These are phyloP conservation scores for Isoetes taiwanensis DNA, from an alignment of 75 land plant species.

Conservation along the genomic window DNA sequence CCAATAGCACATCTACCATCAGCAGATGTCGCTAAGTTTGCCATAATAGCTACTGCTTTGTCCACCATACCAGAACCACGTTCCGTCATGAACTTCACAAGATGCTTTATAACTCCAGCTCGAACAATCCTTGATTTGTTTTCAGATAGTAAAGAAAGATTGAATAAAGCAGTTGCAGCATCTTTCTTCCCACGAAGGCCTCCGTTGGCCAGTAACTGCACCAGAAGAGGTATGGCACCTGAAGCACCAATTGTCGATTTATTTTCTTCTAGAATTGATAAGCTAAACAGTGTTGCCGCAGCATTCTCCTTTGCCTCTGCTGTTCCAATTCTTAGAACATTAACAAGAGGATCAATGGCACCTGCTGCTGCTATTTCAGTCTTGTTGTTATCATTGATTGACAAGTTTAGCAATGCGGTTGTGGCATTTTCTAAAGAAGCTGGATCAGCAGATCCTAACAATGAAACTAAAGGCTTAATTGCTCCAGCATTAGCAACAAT, in stretches of 20 bases:
- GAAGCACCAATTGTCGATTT: slow-evolving; percentile 72
- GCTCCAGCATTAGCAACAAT: slow-evolving; percentile 81
- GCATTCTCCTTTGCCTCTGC: slow-evolving; percentile 80
- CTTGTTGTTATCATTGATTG: slow-evolving; percentile 87
- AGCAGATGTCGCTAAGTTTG: slow-evolving; percentile 61
- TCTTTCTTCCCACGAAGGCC: slow-evolving; percentile 90
- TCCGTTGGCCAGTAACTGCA: slow-evolving; percentile 73
- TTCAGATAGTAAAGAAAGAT: slow-evolving; percentile 69
- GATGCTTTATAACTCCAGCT: slow-evolving; percentile 77
- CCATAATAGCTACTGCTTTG: slow-evolving; percentile 87
- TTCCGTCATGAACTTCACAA: slow-evolving; percentile 68
- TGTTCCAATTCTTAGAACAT: slow-evolving; percentile 69
- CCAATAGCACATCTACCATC: slow-evolving; percentile 73
- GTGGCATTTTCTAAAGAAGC: slow-evolving; percentile 77
- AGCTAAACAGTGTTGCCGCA: slow-evolving; percentile 87
- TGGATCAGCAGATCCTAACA: slow-evolving; percentile 44
- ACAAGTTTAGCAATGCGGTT: slow-evolving; percentile 78
- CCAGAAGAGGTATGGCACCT: slow-evolving; percentile 78
- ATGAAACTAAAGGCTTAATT: slow-evolving; percentile 39
- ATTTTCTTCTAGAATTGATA: slow-evolving; percentile 81
- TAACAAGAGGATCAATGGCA: slow-evolving; percentile 74
- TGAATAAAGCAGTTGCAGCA: slow-evolving; percentile 91
- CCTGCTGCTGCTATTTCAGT: slow-evolving; percentile 65
- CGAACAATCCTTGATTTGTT: slow-evolving; percentile 75
- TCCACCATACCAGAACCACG: slow-evolving; percentile 94